Percentiles rank a stretch among this genome's conserved stretches.
These are phyloP conservation scores for Populus tomentosa DNA, from an alignment of 441 rosid genomes.

Conservation along the genomic window DNA sequence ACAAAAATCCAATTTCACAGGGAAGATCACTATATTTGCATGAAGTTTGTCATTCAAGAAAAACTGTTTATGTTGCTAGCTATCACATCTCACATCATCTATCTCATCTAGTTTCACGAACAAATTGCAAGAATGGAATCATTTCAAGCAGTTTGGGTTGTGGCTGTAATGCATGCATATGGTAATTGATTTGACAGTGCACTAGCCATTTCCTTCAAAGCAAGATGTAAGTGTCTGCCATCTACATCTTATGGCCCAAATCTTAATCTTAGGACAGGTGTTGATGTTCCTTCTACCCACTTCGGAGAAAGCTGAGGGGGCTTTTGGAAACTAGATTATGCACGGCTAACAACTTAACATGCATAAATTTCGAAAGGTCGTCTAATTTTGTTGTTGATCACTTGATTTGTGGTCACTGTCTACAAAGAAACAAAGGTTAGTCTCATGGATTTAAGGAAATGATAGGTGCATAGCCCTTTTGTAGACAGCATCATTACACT, in stretches of 20 bases:
- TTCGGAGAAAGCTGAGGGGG: background rate
- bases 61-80: background rate
- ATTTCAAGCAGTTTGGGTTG: background rate
- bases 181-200: background rate
- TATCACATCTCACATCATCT: background rate
- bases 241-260: background rate
- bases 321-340: background rate
- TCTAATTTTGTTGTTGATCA: background rate
- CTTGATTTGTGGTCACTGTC: background rate
- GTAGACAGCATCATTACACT: slow-evolving; percentile 16
- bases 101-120: background rate
- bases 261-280: background rate
- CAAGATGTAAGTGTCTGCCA: background rate
- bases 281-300: background rate
- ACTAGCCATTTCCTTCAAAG: background rate
- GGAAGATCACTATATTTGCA: background rate
- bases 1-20: background rate
- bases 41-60: background rate
- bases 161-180: background rate
- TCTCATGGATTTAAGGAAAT: background rate
- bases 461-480: background rate
- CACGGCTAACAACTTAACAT: background rate
- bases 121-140: background rate
- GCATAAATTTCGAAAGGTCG: no score
- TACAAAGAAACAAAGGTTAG: background rate